Evolutionary conservation across 768 basidiomycete species (phyloP).

Genomic region (Termitomyces heimii): DNA sequence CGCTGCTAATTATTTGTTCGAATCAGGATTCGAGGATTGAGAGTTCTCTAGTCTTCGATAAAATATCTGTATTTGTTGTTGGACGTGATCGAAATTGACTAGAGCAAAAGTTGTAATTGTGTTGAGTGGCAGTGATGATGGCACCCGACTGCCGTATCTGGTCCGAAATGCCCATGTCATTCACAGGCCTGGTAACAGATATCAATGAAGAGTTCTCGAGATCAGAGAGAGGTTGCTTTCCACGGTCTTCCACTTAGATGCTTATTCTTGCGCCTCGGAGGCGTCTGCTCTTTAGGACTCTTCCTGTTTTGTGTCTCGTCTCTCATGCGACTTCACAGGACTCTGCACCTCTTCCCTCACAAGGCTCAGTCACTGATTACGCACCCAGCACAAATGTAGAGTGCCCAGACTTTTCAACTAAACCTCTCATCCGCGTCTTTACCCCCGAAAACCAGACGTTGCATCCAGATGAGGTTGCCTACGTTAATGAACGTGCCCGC

Average conservation of each 20-base stretch:
- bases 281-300: background rate
- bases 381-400: slow-evolving; percentile 42
- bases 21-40: slow-evolving; percentile 53
- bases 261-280: background rate
- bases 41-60: background rate
- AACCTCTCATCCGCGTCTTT: slow-evolving; percentile 45
- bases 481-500: slow-evolving; percentile 36
- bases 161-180: background rate
- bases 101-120: background rate
- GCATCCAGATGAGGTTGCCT: slow-evolving; percentile 41
- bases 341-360: slow-evolving; percentile 13
- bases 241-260: background rate
- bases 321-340: slow-evolving; percentile 10
- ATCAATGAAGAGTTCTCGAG: background rate
- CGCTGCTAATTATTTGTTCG: slow-evolving; percentile 92
- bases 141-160: background rate
- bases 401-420: slow-evolving; percentile 45
- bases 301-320: slow-evolving; percentile 10
- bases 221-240: background rate
- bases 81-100: background rate
- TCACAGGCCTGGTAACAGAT: background rate
- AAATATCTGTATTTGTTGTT: background rate
- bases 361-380: slow-evolving; percentile 38
- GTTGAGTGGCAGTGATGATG: background rate
- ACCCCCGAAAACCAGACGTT: slow-evolving; percentile 45